Evolutionary conservation across 2,329 filamentous ascomycete genomes (phyloP), one percentile per base, ranked within the genome.

Genomic region (Sclerotinia borealis): DNA sequence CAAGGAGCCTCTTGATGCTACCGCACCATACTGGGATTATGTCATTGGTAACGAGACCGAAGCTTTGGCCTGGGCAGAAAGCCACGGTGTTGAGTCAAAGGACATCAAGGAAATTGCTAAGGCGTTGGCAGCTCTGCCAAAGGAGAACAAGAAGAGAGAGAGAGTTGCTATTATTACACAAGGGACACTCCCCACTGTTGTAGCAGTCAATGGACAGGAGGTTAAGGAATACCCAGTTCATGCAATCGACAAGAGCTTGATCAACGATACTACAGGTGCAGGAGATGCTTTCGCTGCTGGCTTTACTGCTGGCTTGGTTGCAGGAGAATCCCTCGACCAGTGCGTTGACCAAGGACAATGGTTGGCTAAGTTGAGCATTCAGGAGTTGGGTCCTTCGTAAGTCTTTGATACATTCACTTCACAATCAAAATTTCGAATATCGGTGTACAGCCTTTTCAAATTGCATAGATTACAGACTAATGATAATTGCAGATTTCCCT

Each of bases 1-100:
- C 89, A 97, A 97, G 83, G 93, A 97, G 56, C 90, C 87, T 69
- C 85, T 99, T 54, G 92, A 96, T 78, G 87, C 87, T 72, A 89
- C 90, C 61, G 83, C 92, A 60, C 90, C 90, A 36, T 97, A 96
- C 85, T 96, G 92, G 83, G 93, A 98, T 80, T 96, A 93, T 79
- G 83, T 98, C 66, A 90, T 99, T 76, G 93, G 93, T 75, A 99
- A 99, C 80, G 95, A 99, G 86, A 90, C 91, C 69, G 95, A 99
- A 81, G 93, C 93, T 55, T 85, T 87, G 71, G 83, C 92, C 63
- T 99, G 93, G 79, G 91, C 93, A 69, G 88, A 92, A 77, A 87
- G 87, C 64, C 92, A 96, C 78, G 81, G 81, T 70, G 83, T 95
- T 72, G 81, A 82, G 70, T 89, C 85, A 71, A 89, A 87, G 72